Base-by-base conservation (phyloP, 2,329 filamentous ascomycete genomes). In the Fusarium praegraminearum region DNA sequence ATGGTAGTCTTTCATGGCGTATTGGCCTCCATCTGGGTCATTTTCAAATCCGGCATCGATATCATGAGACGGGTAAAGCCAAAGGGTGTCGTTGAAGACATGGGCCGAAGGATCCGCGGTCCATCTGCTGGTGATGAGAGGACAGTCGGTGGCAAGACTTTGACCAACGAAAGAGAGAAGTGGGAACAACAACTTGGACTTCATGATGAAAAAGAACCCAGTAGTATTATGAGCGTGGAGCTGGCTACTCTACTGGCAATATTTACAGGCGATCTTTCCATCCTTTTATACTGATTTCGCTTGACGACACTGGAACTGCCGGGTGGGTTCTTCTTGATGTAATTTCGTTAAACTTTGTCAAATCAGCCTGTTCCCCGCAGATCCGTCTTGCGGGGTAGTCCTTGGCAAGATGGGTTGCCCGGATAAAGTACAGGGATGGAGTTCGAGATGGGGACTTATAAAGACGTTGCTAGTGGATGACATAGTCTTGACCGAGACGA, bases 91-190 rank as follows among this genome's bases (percentile, higher is more conserved):
- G 4, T 65, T 45, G 2, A 65, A 65, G 38, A 65, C 62, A 11
- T 65, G 62, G 16, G 61, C 62, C 8, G 62, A 65, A 8, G 62
- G 61, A 35, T 65, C 62, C 10, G 62, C 62, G 1, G 38, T 60
- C 60, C 60, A 65, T n/a, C 55, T 36, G 3, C 24, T 51, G 5
- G 62, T 65, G 53, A 65, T 35, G 16, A 65, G 7, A 5, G 62
- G 62, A 13, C 46, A 53, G 11, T 57, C 55, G 24, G 46, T 43
- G 46, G 55, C 55, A 2, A 57, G 13, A 11, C 22, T 32, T 10
- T 26, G n/a, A 12, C 36, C 26, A 24, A 22, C 22, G 9, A 57
- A 18, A 11, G 47, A 35, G 16, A 57, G 46, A 2, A 57, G 47
- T 12, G 36, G 33, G 30, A 53, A 53, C 5, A 57, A 53, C 2